Percentiles rank a stretch among this genome's conserved stretches.
Conservation (phyloP, 176 grass and related monocot genomes). For the Otatea glauca region DNA sequence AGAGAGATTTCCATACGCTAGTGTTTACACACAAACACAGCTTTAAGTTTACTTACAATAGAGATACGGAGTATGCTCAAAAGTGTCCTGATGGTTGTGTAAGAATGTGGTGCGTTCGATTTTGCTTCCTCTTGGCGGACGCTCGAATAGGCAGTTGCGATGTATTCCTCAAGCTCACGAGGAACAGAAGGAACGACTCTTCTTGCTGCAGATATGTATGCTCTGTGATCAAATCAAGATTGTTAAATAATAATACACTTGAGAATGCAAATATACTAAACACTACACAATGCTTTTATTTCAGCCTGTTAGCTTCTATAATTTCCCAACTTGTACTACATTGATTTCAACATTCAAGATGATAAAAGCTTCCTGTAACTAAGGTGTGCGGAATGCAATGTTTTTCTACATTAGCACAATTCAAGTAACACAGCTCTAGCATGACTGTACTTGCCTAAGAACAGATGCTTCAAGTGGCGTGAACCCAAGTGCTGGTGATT, state of each 20-base stretch:
- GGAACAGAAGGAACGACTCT: conserved; percentile 85
- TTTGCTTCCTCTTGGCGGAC: conserved; percentile 99
- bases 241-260: conserved; percentile 34
- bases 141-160: conserved; percentile 95
- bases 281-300: neutral
- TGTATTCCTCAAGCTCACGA: conserved; percentile 90
- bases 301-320: neutral
- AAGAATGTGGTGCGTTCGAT: conserved; percentile 97
- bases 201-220: conserved; percentile 97
- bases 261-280: conserved; percentile 1
- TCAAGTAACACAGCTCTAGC: neutral
- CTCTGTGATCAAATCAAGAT: conserved; percentile 58
- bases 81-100: conserved; percentile 94
- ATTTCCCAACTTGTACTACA: neutral
- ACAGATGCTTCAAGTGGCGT: conserved; percentile 89
- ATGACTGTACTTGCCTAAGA: conserved; percentile 70
- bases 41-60: conserved; percentile 72
- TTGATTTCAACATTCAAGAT: conserved; percentile 8
- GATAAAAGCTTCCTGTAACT: conserved; percentile 6
- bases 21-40: neutral
- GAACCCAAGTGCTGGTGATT: conserved; percentile 93
- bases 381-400: neutral
- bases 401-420: neutral
- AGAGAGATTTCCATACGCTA: neutral
- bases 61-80: conserved; percentile 98